Evolutionary conservation across 2,329 filamentous ascomycete species (phyloP).

Genomic region (Cytospora schulzeri): DNA sequence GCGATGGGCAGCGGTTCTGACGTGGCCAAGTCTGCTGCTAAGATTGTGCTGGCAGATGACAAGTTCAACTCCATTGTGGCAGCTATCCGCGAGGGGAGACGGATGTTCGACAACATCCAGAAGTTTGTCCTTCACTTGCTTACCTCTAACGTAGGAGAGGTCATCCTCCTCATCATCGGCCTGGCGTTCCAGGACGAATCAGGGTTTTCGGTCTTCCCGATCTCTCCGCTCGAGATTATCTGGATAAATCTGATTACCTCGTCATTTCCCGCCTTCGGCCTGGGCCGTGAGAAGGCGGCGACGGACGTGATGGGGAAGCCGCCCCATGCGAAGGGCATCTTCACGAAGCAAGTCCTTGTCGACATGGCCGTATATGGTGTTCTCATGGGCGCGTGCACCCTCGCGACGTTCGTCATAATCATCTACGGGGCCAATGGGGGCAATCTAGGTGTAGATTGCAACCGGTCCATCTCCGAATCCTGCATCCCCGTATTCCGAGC

Average conservation of each 20-base stretch:
- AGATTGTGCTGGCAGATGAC: constrained; percentile 84
- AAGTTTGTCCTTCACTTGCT: constrained; percentile 83
- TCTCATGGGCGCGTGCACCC: constrained; percentile 72
- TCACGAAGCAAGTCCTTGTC: constrained; percentile 74
- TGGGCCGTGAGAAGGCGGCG: constrained; percentile 76
- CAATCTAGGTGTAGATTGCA: constrained; percentile 63
- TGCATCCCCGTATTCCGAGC: constrained; percentile 69
- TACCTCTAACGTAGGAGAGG: constrained; percentile 81
- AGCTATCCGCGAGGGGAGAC: constrained; percentile 78
- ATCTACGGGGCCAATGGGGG: constrained; percentile 59
- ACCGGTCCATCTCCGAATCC: constrained; percentile 55
- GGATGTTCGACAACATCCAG: constrained; percentile 88
- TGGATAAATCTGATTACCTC: constrained; percentile 96
- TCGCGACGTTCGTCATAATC: constrained; percentile 67
- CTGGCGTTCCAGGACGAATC: constrained; percentile 75
- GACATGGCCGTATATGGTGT: constrained; percentile 81
- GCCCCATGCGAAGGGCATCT: constrained; percentile 75
- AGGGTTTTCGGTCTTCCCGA: constrained; percentile 79
- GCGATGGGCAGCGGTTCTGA: constrained; percentile 89
- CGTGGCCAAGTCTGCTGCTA: constrained; percentile 80
- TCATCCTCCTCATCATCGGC: constrained; percentile 77
- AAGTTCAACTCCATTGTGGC: constrained; percentile 87
- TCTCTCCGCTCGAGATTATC: constrained; percentile 82
- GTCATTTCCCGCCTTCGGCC: constrained; percentile 82
- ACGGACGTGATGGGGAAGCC: constrained; percentile 79